Percentiles rank a stretch among this genome's conserved stretches.
These are phyloP conservation scores for Hymenoscyphus albidus DNA, from an alignment of 2,329 filamentous ascomycete species.

Conservation along the genomic window DNA sequence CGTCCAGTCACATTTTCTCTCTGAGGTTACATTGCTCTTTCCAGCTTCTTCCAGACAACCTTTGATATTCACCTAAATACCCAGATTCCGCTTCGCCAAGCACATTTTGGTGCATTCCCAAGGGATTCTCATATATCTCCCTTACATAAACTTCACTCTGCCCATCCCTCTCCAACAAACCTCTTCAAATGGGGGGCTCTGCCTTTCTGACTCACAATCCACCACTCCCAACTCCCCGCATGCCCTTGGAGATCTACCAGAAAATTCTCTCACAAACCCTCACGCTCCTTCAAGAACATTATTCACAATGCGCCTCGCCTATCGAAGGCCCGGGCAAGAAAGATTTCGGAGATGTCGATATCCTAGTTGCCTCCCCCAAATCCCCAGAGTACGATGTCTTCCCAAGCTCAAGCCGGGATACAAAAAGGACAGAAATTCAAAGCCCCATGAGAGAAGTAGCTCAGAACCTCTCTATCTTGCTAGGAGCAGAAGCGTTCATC, in stretches of 20 bases:
- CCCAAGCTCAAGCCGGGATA: no score
- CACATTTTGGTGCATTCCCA: background rate
- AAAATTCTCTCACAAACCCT: slow-evolving; percentile 46
- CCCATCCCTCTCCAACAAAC: background rate
- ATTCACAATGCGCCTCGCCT: slow-evolving; percentile 52
- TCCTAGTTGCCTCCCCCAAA: slow-evolving; percentile 50
- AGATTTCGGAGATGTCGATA: slow-evolving; percentile 70
- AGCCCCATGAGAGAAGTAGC: slow-evolving; percentile 33
- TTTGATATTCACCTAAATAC: background rate
- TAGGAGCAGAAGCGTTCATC: slow-evolving; percentile 46
- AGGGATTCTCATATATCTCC: background rate
- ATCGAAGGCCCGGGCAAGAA: slow-evolving; percentile 66
- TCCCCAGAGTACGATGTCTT: slow-evolving; percentile 12
- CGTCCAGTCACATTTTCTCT: background rate
- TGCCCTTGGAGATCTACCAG: slow-evolving; percentile 56
- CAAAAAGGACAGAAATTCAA: slow-evolving; percentile 17
- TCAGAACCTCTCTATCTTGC: slow-evolving; percentile 17
- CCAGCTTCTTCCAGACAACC: background rate
- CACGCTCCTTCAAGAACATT: slow-evolving; percentile 47
- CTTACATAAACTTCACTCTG: background rate
- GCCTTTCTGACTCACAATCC: slow-evolving; percentile 48
- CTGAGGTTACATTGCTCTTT: background rate
- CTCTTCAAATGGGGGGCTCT: slow-evolving; percentile 59
- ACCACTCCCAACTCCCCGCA: slow-evolving; percentile 61
- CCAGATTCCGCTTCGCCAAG: background rate